Evolutionary conservation across 192 early-diverging fungal genomes (phyloP), one percentile per base, ranked within the genome.

Genomic region (Endogone sp.): DNA sequence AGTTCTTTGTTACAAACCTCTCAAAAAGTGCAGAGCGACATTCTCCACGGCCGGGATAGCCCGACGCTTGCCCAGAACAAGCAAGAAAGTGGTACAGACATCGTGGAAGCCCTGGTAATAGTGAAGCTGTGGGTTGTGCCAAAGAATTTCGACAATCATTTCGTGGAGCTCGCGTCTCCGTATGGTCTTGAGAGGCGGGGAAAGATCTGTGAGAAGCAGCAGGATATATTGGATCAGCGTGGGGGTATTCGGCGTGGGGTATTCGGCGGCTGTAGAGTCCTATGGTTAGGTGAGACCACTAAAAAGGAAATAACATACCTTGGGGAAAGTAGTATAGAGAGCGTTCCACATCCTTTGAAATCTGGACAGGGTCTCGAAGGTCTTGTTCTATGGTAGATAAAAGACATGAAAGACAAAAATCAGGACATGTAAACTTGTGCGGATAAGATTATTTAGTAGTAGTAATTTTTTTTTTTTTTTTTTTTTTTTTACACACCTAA

Each of bases 41-140:
- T 82, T 85, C 56, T 83, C 80, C 61, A 75, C 69, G 0, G 86
- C 86, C 71, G 78, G 79, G n/a, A 73, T 70, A 55, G 86, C 82
- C 11, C 72, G 74, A 77, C 77, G 73, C 78, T 85, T 80, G 68
- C 79, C 77, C 22, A 88, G 81, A 31, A 87, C 84, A 3, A 85
- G 72, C 16, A 88, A 70, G 56, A 83, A 84, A 23, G 67, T 68
- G 49, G 85, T 68, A 62, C 75, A 80, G n/a, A 76, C 75, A 57
- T 75, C 79, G 61, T 81, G 79, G 56, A 79, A 79, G 20, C 77
- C 77, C 74, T 91, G 91, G 68, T 90, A 92, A 75, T 91, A 92
- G 60, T 86, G 78, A 26, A 91, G 76, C 73, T 81, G 84, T 25
- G 84, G 85, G 69, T 89, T 80, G 32, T 71, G 68, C 65, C 85